These are phyloP conservation scores for Trichoderma harzianum DNA, from an alignment of 2,329 filamentous ascomycete genomes.

Conservation along the genomic window DNA sequence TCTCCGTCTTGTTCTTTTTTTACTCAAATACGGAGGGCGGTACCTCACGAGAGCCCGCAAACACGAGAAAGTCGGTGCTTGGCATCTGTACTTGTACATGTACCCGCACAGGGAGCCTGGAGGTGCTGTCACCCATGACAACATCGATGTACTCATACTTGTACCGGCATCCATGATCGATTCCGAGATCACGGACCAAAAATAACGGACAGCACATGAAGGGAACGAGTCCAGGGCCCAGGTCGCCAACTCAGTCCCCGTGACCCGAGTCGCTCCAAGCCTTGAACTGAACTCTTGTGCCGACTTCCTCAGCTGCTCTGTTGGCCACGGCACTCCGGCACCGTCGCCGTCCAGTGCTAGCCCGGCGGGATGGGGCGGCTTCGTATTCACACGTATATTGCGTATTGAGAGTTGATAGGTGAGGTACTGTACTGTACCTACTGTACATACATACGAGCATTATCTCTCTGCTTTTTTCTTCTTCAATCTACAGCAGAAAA, in stretches of 20 bases:
- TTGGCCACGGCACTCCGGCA: conserved; percentile 4
- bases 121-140: neutral
- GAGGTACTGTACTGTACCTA: neutral
- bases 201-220: neutral
- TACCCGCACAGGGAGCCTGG: neutral
- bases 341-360: neutral
- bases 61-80: neutral
- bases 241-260: neutral
- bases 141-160: neutral
- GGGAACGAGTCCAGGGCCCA: neutral
- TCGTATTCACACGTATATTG: conserved; percentile 8
- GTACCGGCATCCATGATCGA: neutral
- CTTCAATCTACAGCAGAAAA: neutral
- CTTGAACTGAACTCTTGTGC: neutral
- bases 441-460: no score
- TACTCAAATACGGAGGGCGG: neutral
- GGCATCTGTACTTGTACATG: neutral
- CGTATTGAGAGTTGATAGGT: neutral
- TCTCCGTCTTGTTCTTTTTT: neutral
- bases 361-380: neutral
- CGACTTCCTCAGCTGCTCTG: neutral
- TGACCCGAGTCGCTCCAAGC: neutral
- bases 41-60: neutral
- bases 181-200: neutral
- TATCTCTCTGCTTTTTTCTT: neutral